A percentile compares a stretch with the other conserved stretches of the same genome.
Conservation (phyloP, 164 flowering plant genomes). For the Sedum album region DNA sequence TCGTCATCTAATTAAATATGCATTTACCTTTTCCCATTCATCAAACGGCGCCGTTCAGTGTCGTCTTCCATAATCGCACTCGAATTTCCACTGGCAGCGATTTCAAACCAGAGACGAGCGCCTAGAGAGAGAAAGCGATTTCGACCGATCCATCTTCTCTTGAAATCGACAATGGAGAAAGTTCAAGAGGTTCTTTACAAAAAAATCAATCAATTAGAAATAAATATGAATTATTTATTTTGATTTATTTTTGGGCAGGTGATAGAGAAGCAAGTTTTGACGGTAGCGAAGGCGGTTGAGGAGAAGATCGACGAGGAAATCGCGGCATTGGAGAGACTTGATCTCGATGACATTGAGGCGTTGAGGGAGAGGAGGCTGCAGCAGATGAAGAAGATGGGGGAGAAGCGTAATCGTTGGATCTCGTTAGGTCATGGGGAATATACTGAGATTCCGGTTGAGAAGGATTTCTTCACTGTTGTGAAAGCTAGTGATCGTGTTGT, state of each 20-base stretch:
- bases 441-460: neutral
- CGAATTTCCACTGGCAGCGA: too few relatives aligned
- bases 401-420: neutral
- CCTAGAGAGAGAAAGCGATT: neutral
- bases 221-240: too few relatives aligned
- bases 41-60: too few relatives aligned
- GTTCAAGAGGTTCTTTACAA: neutral
- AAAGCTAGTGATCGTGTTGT: neutral
- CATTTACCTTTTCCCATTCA: too few relatives aligned
- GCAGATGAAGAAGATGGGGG: neutral
- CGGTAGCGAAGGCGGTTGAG: neutral
- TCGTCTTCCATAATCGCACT: too few relatives aligned
- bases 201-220: neutral
- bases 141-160: neutral
- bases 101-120: neutral
- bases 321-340: neutral
- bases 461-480: neutral
- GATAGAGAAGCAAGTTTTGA: neutral
- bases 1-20: too few relatives aligned
- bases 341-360: neutral
- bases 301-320: neutral
- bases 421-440: neutral
- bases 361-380: neutral
- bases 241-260: neutral
- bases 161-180: neutral